Percentiles rank a stretch among this genome's conserved stretches.
Evolutionary conservation across 306 rosid species (phyloP).

Genomic region (Rosa chinensis): DNA sequence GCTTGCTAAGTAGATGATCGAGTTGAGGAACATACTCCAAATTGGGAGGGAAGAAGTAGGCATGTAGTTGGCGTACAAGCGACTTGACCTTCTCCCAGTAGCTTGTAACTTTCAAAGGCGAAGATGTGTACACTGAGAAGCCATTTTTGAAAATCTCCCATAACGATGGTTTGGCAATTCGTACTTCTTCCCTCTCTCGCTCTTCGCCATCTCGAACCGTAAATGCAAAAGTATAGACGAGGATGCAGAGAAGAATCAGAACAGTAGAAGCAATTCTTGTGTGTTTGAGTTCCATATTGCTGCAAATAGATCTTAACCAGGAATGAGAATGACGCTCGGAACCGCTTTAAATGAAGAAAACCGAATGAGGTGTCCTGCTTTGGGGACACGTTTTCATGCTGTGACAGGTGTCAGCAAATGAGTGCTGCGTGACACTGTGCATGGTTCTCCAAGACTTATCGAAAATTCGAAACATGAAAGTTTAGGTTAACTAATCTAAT

Average conservation of each 20-base stretch:
- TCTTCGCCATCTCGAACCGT: not conserved
- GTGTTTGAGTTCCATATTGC: constrained; percentile 11
- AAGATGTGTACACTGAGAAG: constrained; percentile 6
- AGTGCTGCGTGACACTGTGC: not conserved
- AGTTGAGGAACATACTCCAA: constrained; percentile 31
- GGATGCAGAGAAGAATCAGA: not conserved
- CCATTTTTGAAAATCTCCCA: constrained; percentile 11
- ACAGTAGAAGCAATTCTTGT: not conserved
- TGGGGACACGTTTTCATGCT: constrained; percentile 3
- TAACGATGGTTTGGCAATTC: not conserved
- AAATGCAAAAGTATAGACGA: not conserved
- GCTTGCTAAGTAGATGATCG: not conserved
- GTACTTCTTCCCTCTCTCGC: not conserved
- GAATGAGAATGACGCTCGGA: not conserved
- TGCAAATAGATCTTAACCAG: not conserved
- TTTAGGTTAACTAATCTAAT: too few relatives aligned
- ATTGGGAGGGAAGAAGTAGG: constrained; percentile 35
- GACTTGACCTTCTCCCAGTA: constrained; percentile 23
- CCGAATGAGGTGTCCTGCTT: not conserved
- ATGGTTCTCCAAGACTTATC: not conserved
- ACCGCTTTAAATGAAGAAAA: not conserved
- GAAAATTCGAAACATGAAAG: not conserved
- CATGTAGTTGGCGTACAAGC: not conserved
- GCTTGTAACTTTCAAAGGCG: not conserved
- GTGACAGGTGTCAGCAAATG: not conserved